Percentiles rank a stretch among this genome's conserved stretches.
These are phyloP conservation scores for Diversispora epigaea DNA, from an alignment of 192 early-diverging fungal genomes.

Conservation along the genomic window DNA sequence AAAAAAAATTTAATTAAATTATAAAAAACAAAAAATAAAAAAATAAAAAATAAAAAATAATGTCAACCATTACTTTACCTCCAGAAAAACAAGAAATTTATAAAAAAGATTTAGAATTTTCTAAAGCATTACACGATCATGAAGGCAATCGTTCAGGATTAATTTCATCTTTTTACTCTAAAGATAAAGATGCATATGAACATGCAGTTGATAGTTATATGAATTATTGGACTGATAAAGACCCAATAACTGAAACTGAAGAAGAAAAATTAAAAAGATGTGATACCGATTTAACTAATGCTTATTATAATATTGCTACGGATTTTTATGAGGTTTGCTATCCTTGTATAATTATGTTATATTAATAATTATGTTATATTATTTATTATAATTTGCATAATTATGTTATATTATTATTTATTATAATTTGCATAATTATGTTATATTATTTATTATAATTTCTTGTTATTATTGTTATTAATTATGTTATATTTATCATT, in stretches of 20 bases:
- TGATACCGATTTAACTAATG: conserved; percentile 74
- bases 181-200: conserved; percentile 67
- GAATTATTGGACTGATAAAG: conserved; percentile 64
- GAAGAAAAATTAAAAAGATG: conserved; percentile 51
- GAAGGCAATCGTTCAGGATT: conserved; percentile 36
- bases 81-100: conserved; percentile 25
- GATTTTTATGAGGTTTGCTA: conserved; percentile 75
- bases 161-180: conserved; percentile 51
- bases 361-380: background rate
- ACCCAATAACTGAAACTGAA: conserved; percentile 55
- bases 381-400: background rate
- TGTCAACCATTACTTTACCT: too few relatives aligned
- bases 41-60: too few relatives aligned
- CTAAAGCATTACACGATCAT: conserved; percentile 54
- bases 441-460: background rate
- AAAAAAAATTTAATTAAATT: too few relatives aligned
- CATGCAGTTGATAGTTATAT: conserved; percentile 70
- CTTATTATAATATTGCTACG: conserved; percentile 81
- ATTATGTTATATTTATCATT: background rate
- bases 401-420: background rate
- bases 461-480: background rate
- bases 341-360: background rate
- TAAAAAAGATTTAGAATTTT: conserved; percentile 53
- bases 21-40: too few relatives aligned
- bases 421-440: too few relatives aligned